Conservation (phyloP, 2,329 filamentous ascomycete genomes). For the Zalaria sp. region DNA sequence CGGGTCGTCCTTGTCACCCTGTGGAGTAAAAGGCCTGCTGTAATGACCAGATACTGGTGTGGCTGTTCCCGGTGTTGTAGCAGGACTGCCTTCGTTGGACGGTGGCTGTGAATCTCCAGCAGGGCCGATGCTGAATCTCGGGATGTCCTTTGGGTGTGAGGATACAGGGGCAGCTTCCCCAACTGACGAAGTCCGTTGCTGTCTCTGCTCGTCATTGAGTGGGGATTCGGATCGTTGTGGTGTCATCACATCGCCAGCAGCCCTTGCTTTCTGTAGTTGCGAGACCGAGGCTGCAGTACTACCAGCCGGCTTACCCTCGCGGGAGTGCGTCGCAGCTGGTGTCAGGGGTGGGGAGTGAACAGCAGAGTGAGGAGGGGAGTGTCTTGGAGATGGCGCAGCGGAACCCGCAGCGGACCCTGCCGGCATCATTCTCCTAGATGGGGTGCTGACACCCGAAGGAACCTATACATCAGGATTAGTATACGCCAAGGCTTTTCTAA, state of each 20-base stretch:
- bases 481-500: constrained; percentile 6
- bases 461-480: constrained; percentile 22
- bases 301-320: constrained; percentile 31
- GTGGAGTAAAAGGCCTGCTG: constrained; percentile 64
- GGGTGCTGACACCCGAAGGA: constrained; percentile 31
- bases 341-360: constrained; percentile 84
- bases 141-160: constrained; percentile 33
- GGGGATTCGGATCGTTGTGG: constrained; percentile 38
- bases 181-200: constrained; percentile 27
- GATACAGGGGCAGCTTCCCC: constrained; percentile 28
- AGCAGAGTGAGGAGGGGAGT: constrained; percentile 53
- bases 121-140: constrained; percentile 43
- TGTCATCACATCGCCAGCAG: constrained; percentile 43
- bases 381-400: constrained; percentile 48
- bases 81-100: constrained; percentile 49
- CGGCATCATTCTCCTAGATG: constrained; percentile 22
- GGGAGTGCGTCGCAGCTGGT: constrained; percentile 59
- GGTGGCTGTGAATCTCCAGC: constrained; percentile 37
- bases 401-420: constrained; percentile 36
- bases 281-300: constrained; percentile 6
- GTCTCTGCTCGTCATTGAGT: constrained; percentile 23
- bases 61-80: constrained; percentile 37
- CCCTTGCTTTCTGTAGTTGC: constrained; percentile 19
- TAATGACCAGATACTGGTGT: constrained; percentile 31
- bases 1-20: constrained; percentile 68